phyloP scores from a whole-genome alignment of 768 basidiomycete genomes.

The Kwoniella sp. region DNA sequence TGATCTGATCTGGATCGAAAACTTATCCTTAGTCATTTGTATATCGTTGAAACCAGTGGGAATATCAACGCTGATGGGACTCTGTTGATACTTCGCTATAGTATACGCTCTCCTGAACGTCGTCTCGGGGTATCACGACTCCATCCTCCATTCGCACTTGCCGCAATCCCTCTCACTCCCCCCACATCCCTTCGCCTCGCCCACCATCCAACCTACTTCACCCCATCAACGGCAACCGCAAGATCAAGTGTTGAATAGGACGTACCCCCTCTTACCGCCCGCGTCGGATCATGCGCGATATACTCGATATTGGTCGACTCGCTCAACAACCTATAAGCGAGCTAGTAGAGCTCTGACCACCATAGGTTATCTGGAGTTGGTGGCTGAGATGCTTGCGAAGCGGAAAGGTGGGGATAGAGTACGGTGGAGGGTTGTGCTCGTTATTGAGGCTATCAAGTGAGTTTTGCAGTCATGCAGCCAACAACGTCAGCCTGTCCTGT shows the following conservation, averaged over 20 bases:
- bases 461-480: no score
- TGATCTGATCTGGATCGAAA: no score
- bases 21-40: no score
- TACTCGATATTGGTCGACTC: slow-evolving; percentile 81
- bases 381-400: slow-evolving; percentile 84
- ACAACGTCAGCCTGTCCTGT: no score
- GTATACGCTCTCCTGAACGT: slow-evolving; percentile 86
- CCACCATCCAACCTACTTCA: neutral
- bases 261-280: slow-evolving; percentile 34
- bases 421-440: slow-evolving; percentile 74
- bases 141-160: slow-evolving; percentile 75
- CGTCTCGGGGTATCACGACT: slow-evolving; percentile 92
- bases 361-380: slow-evolving; percentile 75
- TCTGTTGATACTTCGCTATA: no score
- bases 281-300: slow-evolving; percentile 74
- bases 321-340: slow-evolving; percentile 72
- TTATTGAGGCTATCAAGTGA: slow-evolving; percentile 83
- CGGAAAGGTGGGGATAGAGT: slow-evolving; percentile 67
- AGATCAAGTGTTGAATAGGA: no score
- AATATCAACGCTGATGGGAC: no score
- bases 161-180: slow-evolving; percentile 61
- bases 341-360: slow-evolving; percentile 73
- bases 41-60: no score
- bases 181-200: slow-evolving; percentile 59
- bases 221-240: slow-evolving; percentile 60